Conservation (phyloP, 495 filamentous ascomycete genomes). For the Annulohypoxylon stygium region DNA sequence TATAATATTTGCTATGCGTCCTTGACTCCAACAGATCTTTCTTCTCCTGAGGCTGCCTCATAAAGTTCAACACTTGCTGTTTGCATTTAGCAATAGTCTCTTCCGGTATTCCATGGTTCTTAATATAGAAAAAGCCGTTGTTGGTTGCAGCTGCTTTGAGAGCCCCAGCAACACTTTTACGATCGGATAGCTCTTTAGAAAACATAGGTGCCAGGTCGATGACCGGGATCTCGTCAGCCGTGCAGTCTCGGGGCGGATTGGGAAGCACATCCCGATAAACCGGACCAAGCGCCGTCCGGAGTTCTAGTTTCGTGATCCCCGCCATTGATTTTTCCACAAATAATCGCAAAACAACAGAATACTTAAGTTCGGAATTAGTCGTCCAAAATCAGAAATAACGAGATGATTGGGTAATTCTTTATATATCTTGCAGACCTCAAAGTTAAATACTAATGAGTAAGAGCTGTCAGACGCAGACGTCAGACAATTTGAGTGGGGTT, state of each 20-base stretch:
- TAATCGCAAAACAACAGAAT: background rate
- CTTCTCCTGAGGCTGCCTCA: constrained; percentile 59
- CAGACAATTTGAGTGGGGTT: constrained; percentile 34
- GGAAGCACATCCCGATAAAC: constrained; percentile 57
- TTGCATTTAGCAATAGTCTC: constrained; percentile 60
- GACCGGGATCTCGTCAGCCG: constrained; percentile 69
- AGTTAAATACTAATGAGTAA: background rate
- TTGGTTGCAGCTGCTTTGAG: constrained; percentile 61
- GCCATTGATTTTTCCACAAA: constrained; percentile 29
- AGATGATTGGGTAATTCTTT: background rate
- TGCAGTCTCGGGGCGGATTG: constrained; percentile 54
- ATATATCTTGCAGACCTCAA: constrained; percentile 15
- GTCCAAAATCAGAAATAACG: background rate
- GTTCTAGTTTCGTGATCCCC: constrained; percentile 54
- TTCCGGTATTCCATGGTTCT: constrained; percentile 66
- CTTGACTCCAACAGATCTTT: constrained; percentile 56
- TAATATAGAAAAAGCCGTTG: constrained; percentile 69
- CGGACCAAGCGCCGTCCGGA: constrained; percentile 57
- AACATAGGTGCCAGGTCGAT: constrained; percentile 63
- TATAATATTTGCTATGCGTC: constrained; percentile 48
- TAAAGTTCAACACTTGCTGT: constrained; percentile 60
- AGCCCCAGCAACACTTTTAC: constrained; percentile 55
- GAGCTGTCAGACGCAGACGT: constrained; percentile 8
- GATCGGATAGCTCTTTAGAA: constrained; percentile 52
- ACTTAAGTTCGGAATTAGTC: background rate